These are phyloP conservation scores for Talaromyces marneffei DNA, from an alignment of 2,329 filamentous ascomycete genomes.

Conservation along the genomic window DNA sequence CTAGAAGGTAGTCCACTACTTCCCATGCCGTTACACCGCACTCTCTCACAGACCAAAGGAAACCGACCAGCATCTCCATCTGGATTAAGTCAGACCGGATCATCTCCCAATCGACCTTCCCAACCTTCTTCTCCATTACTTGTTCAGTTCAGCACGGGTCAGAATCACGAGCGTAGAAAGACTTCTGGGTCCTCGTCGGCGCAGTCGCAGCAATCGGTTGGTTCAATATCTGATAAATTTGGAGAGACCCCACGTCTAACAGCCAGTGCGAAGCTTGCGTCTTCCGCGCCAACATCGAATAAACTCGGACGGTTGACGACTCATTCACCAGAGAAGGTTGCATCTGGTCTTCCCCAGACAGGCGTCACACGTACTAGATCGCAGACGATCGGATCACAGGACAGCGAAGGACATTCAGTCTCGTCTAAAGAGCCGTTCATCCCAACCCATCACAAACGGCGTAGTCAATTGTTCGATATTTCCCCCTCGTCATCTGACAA, in stretches of 20 bases:
- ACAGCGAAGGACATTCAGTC: conserved; percentile 63
- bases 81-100: conserved; percentile 67
- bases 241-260: conserved; percentile 64
- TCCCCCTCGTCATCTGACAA: conserved; percentile 97
- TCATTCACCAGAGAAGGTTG: conserved; percentile 55
- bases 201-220: conserved; percentile 70
- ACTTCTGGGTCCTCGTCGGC: conserved; percentile 84
- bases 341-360: conserved; percentile 51
- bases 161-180: conserved; percentile 78
- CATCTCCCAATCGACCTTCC: conserved; percentile 79
- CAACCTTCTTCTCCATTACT: conserved; percentile 83
- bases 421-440: conserved; percentile 58
- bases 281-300: conserved; percentile 51
- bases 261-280: conserved; percentile 46
- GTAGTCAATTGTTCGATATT: conserved; percentile 92
- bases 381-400: conserved; percentile 88
- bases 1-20: conserved; percentile 82
- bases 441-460: conserved; percentile 73
- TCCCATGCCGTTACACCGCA: conserved; percentile 72
- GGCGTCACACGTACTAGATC: conserved; percentile 68
- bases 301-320: conserved; percentile 36
- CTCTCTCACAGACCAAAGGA: conserved; percentile 74
- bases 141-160: conserved; percentile 89
- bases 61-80: conserved; percentile 85
- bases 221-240: conserved; percentile 63